These are phyloP conservation scores for Conticribra guillardii DNA, from an alignment of 108 stramenopile genomes.

Conservation along the genomic window DNA sequence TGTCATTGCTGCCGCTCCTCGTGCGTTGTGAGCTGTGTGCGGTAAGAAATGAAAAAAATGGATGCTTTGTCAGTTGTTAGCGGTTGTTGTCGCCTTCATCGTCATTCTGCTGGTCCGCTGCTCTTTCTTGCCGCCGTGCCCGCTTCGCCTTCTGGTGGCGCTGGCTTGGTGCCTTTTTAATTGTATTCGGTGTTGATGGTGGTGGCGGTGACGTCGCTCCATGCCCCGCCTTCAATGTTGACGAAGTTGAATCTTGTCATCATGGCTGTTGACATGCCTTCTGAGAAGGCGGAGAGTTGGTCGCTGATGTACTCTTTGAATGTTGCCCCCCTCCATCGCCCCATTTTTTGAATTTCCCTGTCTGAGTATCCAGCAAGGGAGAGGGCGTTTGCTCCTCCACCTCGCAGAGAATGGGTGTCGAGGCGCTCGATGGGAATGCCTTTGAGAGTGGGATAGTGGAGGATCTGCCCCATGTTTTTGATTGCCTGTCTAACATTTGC, in stretches of 20 bases:
- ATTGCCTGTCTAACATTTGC: background rate
- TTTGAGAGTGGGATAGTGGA: background rate
- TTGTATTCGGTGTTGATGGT: too few species aligned
- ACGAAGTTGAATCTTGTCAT: background rate
- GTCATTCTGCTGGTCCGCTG: too few species aligned
- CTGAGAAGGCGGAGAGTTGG: background rate
- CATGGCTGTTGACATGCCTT: conserved; percentile 1
- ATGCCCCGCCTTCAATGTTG: too few species aligned
- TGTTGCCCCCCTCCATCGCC: conserved; percentile 8
- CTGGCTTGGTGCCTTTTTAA: too few species aligned
- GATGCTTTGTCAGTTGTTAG: too few species aligned
- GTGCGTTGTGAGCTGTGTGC: too few species aligned
- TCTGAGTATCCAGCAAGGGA: conserved; percentile 4
- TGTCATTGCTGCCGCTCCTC: too few species aligned
- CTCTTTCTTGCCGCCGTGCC: too few species aligned
- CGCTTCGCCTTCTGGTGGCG: too few species aligned
- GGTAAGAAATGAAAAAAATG: too few species aligned
- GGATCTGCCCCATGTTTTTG: background rate
- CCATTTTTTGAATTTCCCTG: conserved; percentile 12
- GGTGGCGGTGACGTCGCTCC: too few species aligned
- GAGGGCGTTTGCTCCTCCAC: conserved; percentile 12
- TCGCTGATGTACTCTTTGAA: conserved; percentile 14
- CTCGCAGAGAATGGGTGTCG: background rate
- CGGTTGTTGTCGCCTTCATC: too few species aligned
- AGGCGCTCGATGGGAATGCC: background rate